Evolutionary conservation across 2,329 filamentous ascomycete species (phyloP).

Genomic region (Fusarium illudens): DNA sequence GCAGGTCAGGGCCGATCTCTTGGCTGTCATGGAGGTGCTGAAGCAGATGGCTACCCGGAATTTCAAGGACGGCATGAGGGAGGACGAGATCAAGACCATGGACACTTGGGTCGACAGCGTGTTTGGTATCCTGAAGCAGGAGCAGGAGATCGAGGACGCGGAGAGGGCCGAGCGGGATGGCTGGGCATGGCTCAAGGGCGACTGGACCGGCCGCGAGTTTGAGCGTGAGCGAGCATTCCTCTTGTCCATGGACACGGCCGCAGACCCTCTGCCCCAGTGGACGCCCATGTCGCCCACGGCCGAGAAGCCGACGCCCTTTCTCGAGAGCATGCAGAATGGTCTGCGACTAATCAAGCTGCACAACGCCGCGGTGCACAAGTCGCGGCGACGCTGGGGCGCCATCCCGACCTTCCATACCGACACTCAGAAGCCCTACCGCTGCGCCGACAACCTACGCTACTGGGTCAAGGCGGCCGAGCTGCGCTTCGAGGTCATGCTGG

Average conservation of each 20-base stretch:
- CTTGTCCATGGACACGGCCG: slow-evolving; percentile 72
- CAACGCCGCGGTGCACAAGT: slow-evolving; percentile 87
- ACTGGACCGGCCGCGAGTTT: slow-evolving; percentile 79
- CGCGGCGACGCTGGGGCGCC: slow-evolving; percentile 84
- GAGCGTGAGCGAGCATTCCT: slow-evolving; percentile 86
- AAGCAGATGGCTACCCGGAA: slow-evolving; percentile 90
- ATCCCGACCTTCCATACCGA: slow-evolving; percentile 93
- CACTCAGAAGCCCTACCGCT: slow-evolving; percentile 91
- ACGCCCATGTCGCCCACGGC: slow-evolving; percentile 54
- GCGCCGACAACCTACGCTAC: slow-evolving; percentile 91
- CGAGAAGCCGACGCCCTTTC: slow-evolving; percentile 74
- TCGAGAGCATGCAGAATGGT: slow-evolving; percentile 78
- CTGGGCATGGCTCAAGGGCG: slow-evolving; percentile 82
- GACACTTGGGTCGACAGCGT: slow-evolving; percentile 82
- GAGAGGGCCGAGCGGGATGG: slow-evolving; percentile 75
- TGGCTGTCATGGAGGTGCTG: slow-evolving; percentile 87
- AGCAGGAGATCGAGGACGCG: slow-evolving; percentile 78
- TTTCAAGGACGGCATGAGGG: slow-evolving; percentile 82
- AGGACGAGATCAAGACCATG: slow-evolving; percentile 80
- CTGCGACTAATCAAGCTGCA: slow-evolving; percentile 85
- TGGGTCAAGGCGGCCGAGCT: slow-evolving; percentile 97
- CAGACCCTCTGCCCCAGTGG: slow-evolving; percentile 73
- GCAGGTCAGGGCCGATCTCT: slow-evolving; percentile 82
- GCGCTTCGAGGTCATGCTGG: slow-evolving; percentile 86
- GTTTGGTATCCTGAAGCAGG: slow-evolving; percentile 76